Evolutionary conservation across 768 basidiomycete genomes (phyloP).

Genomic region (Auricularia auricula-judae): DNA sequence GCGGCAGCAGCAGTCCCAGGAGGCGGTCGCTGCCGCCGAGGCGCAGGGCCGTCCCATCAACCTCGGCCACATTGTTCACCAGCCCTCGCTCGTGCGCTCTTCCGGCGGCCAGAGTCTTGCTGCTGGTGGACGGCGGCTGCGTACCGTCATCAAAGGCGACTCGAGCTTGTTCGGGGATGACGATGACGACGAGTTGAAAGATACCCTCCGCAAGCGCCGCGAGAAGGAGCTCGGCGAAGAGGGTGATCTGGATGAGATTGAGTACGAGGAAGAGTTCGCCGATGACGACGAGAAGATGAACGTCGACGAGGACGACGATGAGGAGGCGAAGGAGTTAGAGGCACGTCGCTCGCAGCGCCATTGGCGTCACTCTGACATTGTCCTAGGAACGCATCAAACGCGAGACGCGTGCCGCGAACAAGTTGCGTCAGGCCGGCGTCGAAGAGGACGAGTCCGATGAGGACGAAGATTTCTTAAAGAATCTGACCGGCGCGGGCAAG

Average conservation of each 20-base stretch:
- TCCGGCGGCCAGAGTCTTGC: slow-evolving; percentile 44
- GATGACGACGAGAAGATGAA: slow-evolving; percentile 75
- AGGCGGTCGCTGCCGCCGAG: background rate
- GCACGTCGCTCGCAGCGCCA: slow-evolving; percentile 23
- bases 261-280: slow-evolving; percentile 75
- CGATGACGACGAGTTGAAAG: slow-evolving; percentile 45
- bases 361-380: slow-evolving; percentile 27
- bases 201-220: slow-evolving; percentile 30
- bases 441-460: slow-evolving; percentile 59
- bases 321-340: slow-evolving; percentile 76
- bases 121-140: slow-evolving; percentile 56
- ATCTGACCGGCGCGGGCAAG: slow-evolving; percentile 56
- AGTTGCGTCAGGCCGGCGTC: slow-evolving; percentile 53
- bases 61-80: background rate
- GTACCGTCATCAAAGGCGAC: slow-evolving; percentile 57
- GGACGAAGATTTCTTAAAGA: slow-evolving; percentile 35
- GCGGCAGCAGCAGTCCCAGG: slow-evolving; percentile 28
- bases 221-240: slow-evolving; percentile 60
- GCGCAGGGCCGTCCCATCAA: background rate
- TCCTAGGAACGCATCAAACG: slow-evolving; percentile 71
- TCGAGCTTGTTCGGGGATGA: slow-evolving; percentile 54
- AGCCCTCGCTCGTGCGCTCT: slow-evolving; percentile 33
- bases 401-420: slow-evolving; percentile 71
- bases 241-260: slow-evolving; percentile 72
- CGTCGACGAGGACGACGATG: slow-evolving; percentile 55